Percentiles rank a stretch among this genome's conserved stretches.
Conservation (phyloP, 495 filamentous ascomycete species). For the Sordaria brevicollis region DNA sequence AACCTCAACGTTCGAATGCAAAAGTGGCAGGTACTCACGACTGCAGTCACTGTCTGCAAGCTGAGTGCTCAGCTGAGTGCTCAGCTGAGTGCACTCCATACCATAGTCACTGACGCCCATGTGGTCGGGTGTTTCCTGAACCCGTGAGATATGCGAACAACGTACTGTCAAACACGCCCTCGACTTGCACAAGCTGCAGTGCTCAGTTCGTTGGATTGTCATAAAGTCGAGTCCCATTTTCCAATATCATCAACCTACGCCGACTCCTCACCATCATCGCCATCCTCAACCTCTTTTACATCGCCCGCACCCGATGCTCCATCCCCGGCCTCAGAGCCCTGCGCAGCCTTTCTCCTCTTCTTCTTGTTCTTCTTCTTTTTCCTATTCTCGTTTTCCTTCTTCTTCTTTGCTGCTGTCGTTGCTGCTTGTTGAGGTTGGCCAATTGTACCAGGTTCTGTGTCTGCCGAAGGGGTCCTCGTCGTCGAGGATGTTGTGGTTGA, state of each 20-base stretch:
- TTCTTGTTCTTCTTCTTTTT: conserved; percentile 16
- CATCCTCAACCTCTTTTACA: not conserved
- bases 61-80: too few relatives aligned
- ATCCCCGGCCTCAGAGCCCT: not conserved
- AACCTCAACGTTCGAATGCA: too few relatives aligned
- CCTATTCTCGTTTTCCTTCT: conserved; percentile 40
- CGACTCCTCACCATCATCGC: not conserved
- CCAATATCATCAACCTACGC: not conserved
- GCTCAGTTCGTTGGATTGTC: not conserved
- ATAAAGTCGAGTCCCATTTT: not conserved
- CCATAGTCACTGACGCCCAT: too few relatives aligned
- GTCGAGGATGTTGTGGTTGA: too few relatives aligned
- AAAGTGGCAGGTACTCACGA: too few relatives aligned
- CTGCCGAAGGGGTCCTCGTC: conserved; percentile 10
- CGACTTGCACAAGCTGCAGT: too few relatives aligned
- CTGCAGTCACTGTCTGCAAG: too few relatives aligned
- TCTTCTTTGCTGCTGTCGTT: conserved; percentile 42
- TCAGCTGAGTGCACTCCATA: too few relatives aligned
- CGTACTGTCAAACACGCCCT: not conserved
- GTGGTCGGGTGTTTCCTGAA: too few relatives aligned
- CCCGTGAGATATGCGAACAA: not conserved
- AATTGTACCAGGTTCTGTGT: not conserved
- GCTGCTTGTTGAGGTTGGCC: conserved; percentile 3
- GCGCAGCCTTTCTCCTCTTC: not conserved
- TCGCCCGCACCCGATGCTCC: not conserved